A percentile compares a stretch with the other conserved stretches of the same genome.
Conservation (phyloP, 352 stramenopile species). For the Albugo laibachii region DNA sequence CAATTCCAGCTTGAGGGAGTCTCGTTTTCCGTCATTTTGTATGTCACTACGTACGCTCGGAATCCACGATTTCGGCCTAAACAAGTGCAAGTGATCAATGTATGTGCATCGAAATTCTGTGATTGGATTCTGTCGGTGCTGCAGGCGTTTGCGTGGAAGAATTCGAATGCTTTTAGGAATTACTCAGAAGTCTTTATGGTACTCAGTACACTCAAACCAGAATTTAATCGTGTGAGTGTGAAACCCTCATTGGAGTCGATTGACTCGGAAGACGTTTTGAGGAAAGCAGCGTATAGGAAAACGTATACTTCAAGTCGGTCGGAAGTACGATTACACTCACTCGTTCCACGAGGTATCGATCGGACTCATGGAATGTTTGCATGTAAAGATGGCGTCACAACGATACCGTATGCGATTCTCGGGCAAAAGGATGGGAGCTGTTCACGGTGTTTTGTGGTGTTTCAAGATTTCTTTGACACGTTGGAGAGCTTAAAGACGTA, state of each 20-base stretch:
- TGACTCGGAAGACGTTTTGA: conserved; percentile 18
- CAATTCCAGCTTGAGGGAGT: conserved; percentile 23
- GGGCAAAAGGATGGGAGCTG: conserved; percentile 36
- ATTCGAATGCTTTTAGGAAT: conserved; percentile 13
- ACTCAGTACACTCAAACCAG: conserved; percentile 28
- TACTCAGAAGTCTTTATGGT: conserved; percentile 20
- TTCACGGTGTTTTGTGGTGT: conserved; percentile 70
- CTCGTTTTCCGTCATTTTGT: conserved; percentile 12
- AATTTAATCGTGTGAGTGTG: conserved; percentile 7
- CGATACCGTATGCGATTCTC: conserved; percentile 64
- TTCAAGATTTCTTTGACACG: conserved; percentile 88
- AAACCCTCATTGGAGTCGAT: not conserved
- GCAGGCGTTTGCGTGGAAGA: conserved; percentile 49
- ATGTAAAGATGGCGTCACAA: conserved; percentile 52
- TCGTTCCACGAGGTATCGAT: not conserved
- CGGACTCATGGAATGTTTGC: conserved; percentile 17
- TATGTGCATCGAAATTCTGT: conserved; percentile 74
- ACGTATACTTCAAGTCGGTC: conserved; percentile 6
- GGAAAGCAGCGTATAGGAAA: conserved; percentile 22
- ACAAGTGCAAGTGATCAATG: conserved; percentile 62
- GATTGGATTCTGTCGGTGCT: conserved; percentile 56
- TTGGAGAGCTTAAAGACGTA: conserved; percentile 79
- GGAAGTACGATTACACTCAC: conserved; percentile 6
- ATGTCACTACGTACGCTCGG: conserved; percentile 22
- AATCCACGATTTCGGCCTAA: conserved; percentile 46